Percentiles rank a stretch among this genome's conserved stretches.
Conservation (phyloP, 805 yeast species). For the Lipomyces chichibuensis region DNA sequence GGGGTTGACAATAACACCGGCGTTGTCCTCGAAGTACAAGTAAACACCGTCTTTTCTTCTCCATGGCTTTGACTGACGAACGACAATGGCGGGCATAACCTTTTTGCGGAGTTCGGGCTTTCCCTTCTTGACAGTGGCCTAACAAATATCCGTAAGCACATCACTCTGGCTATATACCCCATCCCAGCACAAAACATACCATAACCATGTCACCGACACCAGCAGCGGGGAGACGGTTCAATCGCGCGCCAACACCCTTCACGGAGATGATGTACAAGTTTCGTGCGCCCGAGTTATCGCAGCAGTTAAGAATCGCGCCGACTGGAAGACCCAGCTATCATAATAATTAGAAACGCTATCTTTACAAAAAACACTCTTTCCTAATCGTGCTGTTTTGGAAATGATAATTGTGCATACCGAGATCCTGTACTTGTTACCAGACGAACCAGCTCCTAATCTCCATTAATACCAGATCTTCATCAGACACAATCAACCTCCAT, state of each 20-base stretch:
- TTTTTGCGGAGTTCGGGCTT: conserved; percentile 99
- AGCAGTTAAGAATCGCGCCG: conserved; percentile 99
- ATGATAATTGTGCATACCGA: conserved; percentile 70
- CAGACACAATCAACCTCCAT: neutral
- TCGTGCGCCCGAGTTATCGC: conserved; percentile 99
- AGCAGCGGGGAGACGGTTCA: conserved; percentile 99
- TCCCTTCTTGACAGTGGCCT: conserved; percentile 99
- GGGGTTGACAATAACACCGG: conserved; percentile 97
- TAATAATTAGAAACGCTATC: neutral
- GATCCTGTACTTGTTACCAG: conserved; percentile 99
- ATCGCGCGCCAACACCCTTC: conserved; percentile 99
- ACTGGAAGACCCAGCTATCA: conserved; percentile 95
- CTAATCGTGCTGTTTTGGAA: neutral
- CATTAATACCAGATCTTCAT: conserved; percentile 10
- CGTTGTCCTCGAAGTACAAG: conserved; percentile 99
- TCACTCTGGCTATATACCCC: neutral
- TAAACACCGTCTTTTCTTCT: conserved; percentile 99
- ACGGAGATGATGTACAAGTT: conserved; percentile 98
- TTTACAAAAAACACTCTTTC: neutral
- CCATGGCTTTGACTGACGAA: conserved; percentile 99
- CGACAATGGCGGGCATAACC: conserved; percentile 99
- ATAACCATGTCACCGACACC: conserved; percentile 99
- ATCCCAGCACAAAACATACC: conserved; percentile 45
- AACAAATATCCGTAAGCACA: neutral
- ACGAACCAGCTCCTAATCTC: conserved; percentile 81